A percentile compares a stretch with the other conserved stretches of the same genome.
These are phyloP conservation scores for Chytriomyces hyalinus DNA, from an alignment of 192 early-diverging fungal species.

Conservation along the genomic window DNA sequence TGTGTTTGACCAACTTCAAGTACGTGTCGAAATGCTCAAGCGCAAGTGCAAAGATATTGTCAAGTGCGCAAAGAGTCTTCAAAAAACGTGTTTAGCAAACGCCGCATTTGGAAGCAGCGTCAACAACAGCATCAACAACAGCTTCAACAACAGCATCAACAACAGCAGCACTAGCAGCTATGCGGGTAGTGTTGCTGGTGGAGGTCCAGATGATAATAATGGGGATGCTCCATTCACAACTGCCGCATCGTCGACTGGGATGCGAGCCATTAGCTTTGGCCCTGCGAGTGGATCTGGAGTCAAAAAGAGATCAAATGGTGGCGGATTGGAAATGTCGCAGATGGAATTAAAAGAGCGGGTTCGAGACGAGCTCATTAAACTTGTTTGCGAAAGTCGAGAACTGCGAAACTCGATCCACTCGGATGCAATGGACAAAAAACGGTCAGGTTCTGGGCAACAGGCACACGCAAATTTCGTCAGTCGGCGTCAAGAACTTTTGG, in stretches of 20 bases:
- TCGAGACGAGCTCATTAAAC: neutral
- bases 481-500: no score
- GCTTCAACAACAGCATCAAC: neutral
- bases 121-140: neutral
- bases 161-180: neutral
- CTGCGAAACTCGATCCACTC: neutral
- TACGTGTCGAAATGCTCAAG: neutral
- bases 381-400: slow-evolving; percentile 8
- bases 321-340: neutral
- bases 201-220: no score
- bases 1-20: slow-evolving; percentile 20
- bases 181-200: neutral
- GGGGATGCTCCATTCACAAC: no score
- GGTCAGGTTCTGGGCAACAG: no score
- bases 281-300: neutral
- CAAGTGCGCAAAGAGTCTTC: neutral
- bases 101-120: neutral
- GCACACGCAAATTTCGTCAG: no score
- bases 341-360: neutral
- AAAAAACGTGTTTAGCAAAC: slow-evolving; percentile 5
- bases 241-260: no score
- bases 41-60: slow-evolving; percentile 20
- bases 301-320: neutral
- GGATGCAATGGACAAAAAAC: neutral
- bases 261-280: no score